Percentiles rank a stretch among this genome's conserved stretches.
phyloP scores from a whole-genome alignment of 306 rosid genomes.

The Ceratonia siliqua region DNA sequence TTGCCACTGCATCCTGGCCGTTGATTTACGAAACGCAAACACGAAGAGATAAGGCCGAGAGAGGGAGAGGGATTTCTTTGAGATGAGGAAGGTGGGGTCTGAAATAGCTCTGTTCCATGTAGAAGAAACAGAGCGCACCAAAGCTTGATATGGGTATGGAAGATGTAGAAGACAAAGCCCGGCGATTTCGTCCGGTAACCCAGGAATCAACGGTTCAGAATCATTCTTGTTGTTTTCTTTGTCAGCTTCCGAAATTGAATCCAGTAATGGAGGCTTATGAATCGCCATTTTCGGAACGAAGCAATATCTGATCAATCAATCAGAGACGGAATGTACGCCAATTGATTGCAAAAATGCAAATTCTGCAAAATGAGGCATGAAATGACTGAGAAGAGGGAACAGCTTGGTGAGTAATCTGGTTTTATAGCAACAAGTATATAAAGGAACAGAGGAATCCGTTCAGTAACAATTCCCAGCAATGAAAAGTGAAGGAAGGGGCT shows the following conservation, averaged over 20 bases:
- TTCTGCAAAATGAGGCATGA: neutral
- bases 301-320: too few species aligned
- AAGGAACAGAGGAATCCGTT: neutral
- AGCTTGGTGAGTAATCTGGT: neutral
- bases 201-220: constrained; percentile 49
- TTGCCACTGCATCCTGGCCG: constrained; percentile 57
- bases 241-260: neutral
- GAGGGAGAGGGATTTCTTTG: constrained; percentile 39
- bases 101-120: constrained; percentile 64
- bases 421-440: neutral
- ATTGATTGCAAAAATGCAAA: neutral
- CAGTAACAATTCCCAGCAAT: neutral
- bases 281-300: constrained; percentile 38
- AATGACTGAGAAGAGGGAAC: neutral
- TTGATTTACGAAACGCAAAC: constrained; percentile 39
- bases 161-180: constrained; percentile 66
- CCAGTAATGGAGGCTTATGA: neutral
- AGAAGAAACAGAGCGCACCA: constrained; percentile 58
- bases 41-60: constrained; percentile 54
- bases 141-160: constrained; percentile 63
- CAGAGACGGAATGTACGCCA: neutral
- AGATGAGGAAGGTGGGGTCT: constrained; percentile 35
- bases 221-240: neutral
- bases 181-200: constrained; percentile 62
- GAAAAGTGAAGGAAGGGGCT: neutral